Base-by-base conservation (phyloP, 2,329 filamentous ascomycete genomes). In the Aspergillus chevalieri region DNA sequence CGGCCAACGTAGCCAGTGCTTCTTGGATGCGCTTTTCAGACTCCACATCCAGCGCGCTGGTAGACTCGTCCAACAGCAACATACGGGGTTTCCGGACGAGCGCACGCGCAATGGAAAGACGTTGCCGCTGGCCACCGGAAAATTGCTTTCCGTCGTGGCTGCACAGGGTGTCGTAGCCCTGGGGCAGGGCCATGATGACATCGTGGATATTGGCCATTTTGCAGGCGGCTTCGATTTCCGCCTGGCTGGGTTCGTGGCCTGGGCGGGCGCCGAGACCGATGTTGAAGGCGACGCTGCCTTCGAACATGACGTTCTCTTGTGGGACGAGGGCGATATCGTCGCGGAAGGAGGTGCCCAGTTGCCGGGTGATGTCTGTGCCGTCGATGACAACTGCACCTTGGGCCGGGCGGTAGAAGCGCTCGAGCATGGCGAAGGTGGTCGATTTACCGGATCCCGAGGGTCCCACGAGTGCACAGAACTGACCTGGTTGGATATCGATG, bases 141-240 rank as follows among this genome's bases (percentile, higher is more conserved):
- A 83, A 68, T 1, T 74, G 73, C 8, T 73, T 74, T 2, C 81
- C 80, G 47, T 79, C 77, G 34, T 76, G 76, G 24, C 78, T 78
- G 44, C 81, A 69, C n/a, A 72, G 49, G 0, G 84, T 87, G 10
- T 84, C 69, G 60, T 88, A 88, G 0, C 83, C 83, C 12, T 84
- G 70, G 0, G 84, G 83, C 14, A 89, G 69, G 1, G 75, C 68
- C 49, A 73, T 69, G 56, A 89, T 85, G 21, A 79, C 81, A 22
- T 87, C 82, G 66, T 88, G 84, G 53, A 89, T 86, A 60, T 86
- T 85, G 33, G 84, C 84, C 14, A 85, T 68, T 49, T 77, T 77
- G 61, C 84, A 87, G 0, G 85, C 85, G 47, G 81, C 78, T 54
- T 84, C 76, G 43, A 88, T 82, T 43, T 87, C 84, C 7, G 73